Percentiles rank a stretch among this genome's conserved stretches.
Conservation (phyloP, 1,284 basidiomycete species). For the Leccinum solheimii region DNA sequence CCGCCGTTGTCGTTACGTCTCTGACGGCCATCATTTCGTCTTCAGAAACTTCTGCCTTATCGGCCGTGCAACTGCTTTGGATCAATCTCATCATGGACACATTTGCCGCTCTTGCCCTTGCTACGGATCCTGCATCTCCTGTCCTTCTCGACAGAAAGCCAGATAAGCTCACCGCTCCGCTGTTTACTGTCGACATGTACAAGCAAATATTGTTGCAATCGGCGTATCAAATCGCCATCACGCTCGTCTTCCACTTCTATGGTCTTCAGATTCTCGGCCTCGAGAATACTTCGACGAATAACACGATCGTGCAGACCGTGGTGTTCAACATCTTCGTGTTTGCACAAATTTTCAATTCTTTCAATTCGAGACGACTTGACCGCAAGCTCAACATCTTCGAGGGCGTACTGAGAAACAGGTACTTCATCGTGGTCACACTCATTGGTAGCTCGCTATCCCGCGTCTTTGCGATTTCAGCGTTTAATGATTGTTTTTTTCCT, state of each 20-base stretch:
- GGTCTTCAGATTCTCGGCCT: conserved; percentile 74
- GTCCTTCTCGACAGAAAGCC: conserved; percentile 86
- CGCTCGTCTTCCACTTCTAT: conserved; percentile 88
- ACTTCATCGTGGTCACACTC: conserved; percentile 85
- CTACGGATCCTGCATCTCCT: conserved; percentile 91
- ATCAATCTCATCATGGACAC: conserved; percentile 99
- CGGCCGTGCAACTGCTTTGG: conserved; percentile 96
- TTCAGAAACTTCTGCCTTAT: conserved; percentile 81
- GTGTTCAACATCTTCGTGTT: conserved; percentile 98
- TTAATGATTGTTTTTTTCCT: conserved; percentile 1
- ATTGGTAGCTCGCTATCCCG: conserved; percentile 58
- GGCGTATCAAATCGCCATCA: conserved; percentile 82
- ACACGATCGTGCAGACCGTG: conserved; percentile 72
- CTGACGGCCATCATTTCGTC: conserved; percentile 84
- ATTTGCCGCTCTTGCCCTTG: conserved; percentile 94
- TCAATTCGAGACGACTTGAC: conserved; percentile 90
- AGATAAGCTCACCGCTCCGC: conserved; percentile 82
- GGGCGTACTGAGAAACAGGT: conserved; percentile 78
- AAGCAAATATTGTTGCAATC: conserved; percentile 95
- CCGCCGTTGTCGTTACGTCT: conserved; percentile 93
- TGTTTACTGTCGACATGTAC: conserved; percentile 91
- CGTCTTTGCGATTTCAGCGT: neutral
- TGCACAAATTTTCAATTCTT: conserved; percentile 92
- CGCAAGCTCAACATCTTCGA: conserved; percentile 88
- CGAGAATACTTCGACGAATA: conserved; percentile 42